Base-by-base conservation (phyloP, 257 asterid species). In the Penstemon barbatus region DNA sequence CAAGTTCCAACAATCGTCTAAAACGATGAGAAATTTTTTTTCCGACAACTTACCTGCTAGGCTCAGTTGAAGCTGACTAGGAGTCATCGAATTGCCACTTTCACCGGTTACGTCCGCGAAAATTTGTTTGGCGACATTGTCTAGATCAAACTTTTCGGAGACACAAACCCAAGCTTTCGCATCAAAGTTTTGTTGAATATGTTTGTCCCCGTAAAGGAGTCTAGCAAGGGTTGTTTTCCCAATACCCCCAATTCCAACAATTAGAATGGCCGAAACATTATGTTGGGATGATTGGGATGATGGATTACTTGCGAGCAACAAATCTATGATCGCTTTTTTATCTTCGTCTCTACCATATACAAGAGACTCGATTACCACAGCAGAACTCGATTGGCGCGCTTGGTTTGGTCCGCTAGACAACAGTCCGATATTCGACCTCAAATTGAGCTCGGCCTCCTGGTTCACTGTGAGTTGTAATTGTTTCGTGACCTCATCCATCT, bases 241-340 rank as follows among this genome's bases (percentile, higher is more conserved):
- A 25, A 86, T 73, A 12, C 89, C 91, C 38, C 86, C 87, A 89
- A 86, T 84, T 64, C 92, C 96, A 77, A 86, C 82, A 63, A 86
- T 86, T 48, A 90, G 90, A 78, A 85, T 71, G 50, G 79, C 83
- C n/a, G 86, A 66, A 56, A 79, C 74, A 54, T 62, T 71, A 4
- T 75, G 76, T 5, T 36, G 57, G 73, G 69, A 13, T 25, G 33
- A 25, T 5, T 36, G 57, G 73, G 69, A 13, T 25, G 33, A 25
- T 3, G 12, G 62, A 63, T 78, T 81, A 43, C 66, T 65, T 39
- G 61, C 52, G 7, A 82, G 75, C 84, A 83, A 58, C 84, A 78
- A 75, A 6, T 72, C 73, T 12, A 61, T 61, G 51, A 88, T 77
- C 1, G 78, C 72, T 7, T 79, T 85, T 70, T 61, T 82, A 51